Evolutionary conservation across 331 rosid genomes (phyloP), one percentile per base, ranked within the genome.

Genomic region (Telfairia occidentalis): DNA sequence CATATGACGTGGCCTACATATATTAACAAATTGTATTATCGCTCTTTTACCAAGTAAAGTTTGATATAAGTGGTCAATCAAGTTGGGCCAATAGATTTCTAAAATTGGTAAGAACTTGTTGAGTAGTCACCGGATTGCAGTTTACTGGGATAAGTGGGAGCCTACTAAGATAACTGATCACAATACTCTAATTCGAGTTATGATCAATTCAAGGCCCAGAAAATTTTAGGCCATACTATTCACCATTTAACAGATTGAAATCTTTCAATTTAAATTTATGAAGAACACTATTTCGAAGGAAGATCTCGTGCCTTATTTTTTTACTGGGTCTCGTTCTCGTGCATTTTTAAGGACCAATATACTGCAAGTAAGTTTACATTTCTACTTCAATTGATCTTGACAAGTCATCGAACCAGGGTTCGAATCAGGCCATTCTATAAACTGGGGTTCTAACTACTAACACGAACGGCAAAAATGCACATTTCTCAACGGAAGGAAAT

Each of bases 391-490:
- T 32, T 16, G 19, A 30, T 30, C 69, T 16, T 32, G 42, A 60
- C 16, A 30, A 60, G 30, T 4, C 69, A 60, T 60, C 7, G n/a
- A 0, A 46, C 8, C 43, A 9, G 1, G 43, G 43, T 63, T 34
- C 15, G 18, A n/a, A n/a, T 32, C 70, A 34, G 26, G n/a, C n/a
- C n/a, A 9, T 63, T 35, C 5, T 29, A 61, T 18, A 43, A 30
- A 29, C 4, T 29, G 66, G 40, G 66, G 19, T 9, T 19, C 60
- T 59, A 81, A 79, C 76, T 74, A 81, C 55, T 24, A 37, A 82
- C 77, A 82, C 53, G 37, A 50, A 5, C 59, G 40, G 78, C 29
- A 9, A 21, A 38, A 58, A 53, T 71, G 26, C 9, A 48, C 26
- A n/a, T 23, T 74, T 28, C 11, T 61, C 4, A 61, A 61, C 28